These are phyloP conservation scores for Penicillium sp. DNA, from an alignment of 2,329 filamentous ascomycete genomes.

Conservation along the genomic window DNA sequence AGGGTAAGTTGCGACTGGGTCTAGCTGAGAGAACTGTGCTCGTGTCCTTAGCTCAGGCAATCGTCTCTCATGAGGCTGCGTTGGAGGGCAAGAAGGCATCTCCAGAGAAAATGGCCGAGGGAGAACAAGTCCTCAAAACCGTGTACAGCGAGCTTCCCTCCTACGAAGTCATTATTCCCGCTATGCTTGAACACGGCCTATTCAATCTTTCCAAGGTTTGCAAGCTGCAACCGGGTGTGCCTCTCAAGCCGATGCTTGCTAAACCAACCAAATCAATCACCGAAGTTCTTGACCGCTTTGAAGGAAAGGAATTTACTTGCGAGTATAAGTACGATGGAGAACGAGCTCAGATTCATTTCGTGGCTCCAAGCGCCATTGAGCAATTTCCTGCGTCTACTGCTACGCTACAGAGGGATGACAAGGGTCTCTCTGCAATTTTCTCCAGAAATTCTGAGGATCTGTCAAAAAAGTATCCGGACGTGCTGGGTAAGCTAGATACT, in stretches of 20 bases:
- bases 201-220: conserved; percentile 78
- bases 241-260: conserved; percentile 96
- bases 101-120: conserved; percentile 75
- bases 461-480: conserved; percentile 96
- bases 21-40: conserved; percentile 91
- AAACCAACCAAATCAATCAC: conserved; percentile 98
- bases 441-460: conserved; percentile 96
- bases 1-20: conserved; percentile 89
- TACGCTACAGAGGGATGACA: conserved; percentile 63
- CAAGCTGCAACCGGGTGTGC: conserved; percentile 89
- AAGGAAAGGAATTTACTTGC: conserved; percentile 92
- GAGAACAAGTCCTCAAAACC: conserved; percentile 81
- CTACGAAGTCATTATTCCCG: conserved; percentile 91
- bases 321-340: conserved; percentile 99
- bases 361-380: conserved; percentile 73
- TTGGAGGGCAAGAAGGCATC: conserved; percentile 65
- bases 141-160: conserved; percentile 94
- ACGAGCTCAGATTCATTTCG: conserved; percentile 96
- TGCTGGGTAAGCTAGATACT: conserved; percentile 78
- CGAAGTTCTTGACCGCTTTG: conserved; percentile 94
- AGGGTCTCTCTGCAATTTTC: conserved; percentile 88
- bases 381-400: conserved; percentile 65
- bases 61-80: conserved; percentile 80
- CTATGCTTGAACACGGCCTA: conserved; percentile 83
- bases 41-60: conserved; percentile 83